Base-by-base conservation (phyloP, 2,329 filamentous ascomycete species). In the Drechmeria coniospora region DNA sequence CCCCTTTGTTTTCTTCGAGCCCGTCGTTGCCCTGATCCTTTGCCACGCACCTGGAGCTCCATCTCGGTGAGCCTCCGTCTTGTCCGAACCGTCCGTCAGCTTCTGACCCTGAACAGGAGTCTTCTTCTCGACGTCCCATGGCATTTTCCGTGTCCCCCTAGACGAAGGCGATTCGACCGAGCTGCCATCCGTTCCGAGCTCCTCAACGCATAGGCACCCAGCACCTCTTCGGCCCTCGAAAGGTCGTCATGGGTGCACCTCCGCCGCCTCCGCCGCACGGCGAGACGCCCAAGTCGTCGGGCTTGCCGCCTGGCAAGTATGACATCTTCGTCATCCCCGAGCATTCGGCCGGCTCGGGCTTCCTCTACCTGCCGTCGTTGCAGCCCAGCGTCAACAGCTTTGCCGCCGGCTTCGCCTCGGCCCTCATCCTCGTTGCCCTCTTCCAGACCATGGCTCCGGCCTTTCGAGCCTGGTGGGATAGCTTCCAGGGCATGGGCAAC, bases 261-360 rank as follows among this genome's bases (percentile, higher is more conserved):
- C 84, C 84, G 38, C 83, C 82, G 40, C 81, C 80, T 39, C 84
- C 84, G 47, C 83, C 82, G 37, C 84, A 93, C 57, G 83, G 84
- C 54, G 66, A 74, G 46, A 77, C 74, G 40, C 79, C 82, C 27
- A 76, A 76, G 50, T 64, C 70, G 21, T 53, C 62, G 11, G 78
- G 79, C 31, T 61, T 94, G 26, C 87, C 87, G 3, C 67, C 79
- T 1, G 86, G 87, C 30, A 92, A 90, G 49, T 95, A 93, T 55
- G 87, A 95, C 59, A 92, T 95, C 48, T 94, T 94, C 59, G 79
- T 94, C 50, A 86, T 95, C 45, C 87, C 87, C 6, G 82, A 86
- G 25, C 84, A 93, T 52, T 87, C 84, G 8, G 68, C 86, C 6
- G 87, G 87, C 29, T 73, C 75, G 0, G 87, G 87, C 19, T 94